Conservation (phyloP, 371 early-diverging fungal genomes). For the Batkoa obscura region DNA sequence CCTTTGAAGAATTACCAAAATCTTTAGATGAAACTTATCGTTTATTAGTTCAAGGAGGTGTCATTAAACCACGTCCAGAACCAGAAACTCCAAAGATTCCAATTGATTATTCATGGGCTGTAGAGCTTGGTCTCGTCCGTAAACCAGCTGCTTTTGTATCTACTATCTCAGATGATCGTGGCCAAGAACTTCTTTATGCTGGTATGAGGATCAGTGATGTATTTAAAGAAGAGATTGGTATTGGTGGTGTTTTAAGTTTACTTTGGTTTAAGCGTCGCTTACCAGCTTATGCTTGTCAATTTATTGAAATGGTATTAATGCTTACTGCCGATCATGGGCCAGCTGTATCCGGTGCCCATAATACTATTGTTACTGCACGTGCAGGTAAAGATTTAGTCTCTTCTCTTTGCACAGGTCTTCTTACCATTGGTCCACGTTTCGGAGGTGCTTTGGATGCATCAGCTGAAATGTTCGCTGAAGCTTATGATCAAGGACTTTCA, state of each 20-base stretch:
- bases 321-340: conserved; percentile 98
- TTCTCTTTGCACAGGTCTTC: conserved; percentile 79
- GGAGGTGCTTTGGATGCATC: conserved; percentile 96
- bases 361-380: conserved; percentile 96
- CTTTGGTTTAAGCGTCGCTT: conserved; percentile 96
- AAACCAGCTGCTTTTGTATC: conserved; percentile 96
- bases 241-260: conserved; percentile 90
- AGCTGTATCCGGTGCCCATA: conserved; percentile 86
- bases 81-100: conserved; percentile 96
- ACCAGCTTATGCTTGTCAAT: conserved; percentile 85
- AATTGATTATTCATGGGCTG: conserved; percentile 97
- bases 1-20: conserved; percentile 85
- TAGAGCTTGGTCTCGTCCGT: conserved; percentile 93
- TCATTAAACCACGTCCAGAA: conserved; percentile 52
- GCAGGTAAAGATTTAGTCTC: conserved; percentile 95
- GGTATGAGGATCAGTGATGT: conserved; percentile 96
- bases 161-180: conserved; percentile 96
- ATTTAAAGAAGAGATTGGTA: conserved; percentile 92
- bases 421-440: conserved; percentile 90
- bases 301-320: conserved; percentile 98
- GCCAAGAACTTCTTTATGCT: conserved; percentile 93
- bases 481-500: conserved; percentile 74
- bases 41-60: conserved; percentile 51
- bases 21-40: conserved; percentile 55
- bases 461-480: conserved; percentile 68